Evolutionary conservation across 768 basidiomycete species (phyloP), one percentile per base, ranked within the genome.

Genomic region (Phylloporus arenicola): DNA sequence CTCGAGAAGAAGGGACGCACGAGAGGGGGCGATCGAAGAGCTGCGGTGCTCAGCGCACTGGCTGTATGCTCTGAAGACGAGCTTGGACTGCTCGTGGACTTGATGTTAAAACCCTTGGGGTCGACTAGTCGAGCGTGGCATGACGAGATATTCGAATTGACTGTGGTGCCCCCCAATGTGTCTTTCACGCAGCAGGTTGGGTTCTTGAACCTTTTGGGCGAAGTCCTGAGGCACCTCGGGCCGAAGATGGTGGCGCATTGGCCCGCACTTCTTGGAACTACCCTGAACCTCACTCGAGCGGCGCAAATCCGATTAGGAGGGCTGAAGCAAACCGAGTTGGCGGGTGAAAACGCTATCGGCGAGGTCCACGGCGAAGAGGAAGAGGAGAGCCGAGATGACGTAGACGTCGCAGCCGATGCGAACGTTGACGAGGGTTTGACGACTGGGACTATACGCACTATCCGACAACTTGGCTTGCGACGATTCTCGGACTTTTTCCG

Each of bases 401-500:
- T 55, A 0, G 70, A 74, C 4, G 64, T 57, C 0, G 70, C 69
- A 1, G 73, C 51, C 0, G 71, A 74, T 12, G 65, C 56, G 0
- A 68, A 65, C 2, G 70, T 68, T 3, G 72, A 69, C 6, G 58
- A 58, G 11, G 50, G 33, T 6, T 53, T 14, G 55, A 50, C 35
- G n/a, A 70, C 50, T 71, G 78, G 64, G 63, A 75, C 60, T 25
- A 69, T 70, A 5, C 81, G 91, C 19, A 74, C 77, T 8, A 76
- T 94, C 37, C 81, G 96, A 13, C 89, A 92, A 47, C 73, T 87
- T 1, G 93, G 92, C 9, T 68, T 97, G 45, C 91, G 90, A 65
- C 82, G 94, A 12, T 70, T 97, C 33, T 81, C 84, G 1, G 89
- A 94, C 61, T 95, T 97, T 72, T 92, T 92, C 79, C 80, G 83